These are phyloP conservation scores for Eucalyptus shirleyi DNA, from an alignment of 345 rosid genomes.

Conservation along the genomic window DNA sequence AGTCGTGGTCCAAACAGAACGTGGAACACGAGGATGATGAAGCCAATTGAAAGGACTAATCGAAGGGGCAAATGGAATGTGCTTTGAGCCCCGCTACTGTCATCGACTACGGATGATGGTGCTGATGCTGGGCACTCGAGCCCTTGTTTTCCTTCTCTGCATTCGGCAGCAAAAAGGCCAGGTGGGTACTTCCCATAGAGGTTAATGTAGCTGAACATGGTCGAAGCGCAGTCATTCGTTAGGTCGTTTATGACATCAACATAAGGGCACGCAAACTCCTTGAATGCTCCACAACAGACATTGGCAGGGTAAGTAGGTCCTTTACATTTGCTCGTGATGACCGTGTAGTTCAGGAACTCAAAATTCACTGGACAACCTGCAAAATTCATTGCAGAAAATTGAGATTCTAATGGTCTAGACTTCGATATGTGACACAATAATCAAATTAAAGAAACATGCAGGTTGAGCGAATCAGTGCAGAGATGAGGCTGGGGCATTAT, in stretches of 20 bases:
- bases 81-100: background rate
- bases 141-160: constrained; percentile 39
- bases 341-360: constrained; percentile 44
- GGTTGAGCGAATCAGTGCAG: background rate
- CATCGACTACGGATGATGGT: constrained; percentile 4
- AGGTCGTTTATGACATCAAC: constrained; percentile 23
- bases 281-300: constrained; percentile 32
- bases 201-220: constrained; percentile 60
- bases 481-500: background rate
- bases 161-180: constrained; percentile 47
- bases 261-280: constrained; percentile 62
- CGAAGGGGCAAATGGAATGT: background rate
- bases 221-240: constrained; percentile 33
- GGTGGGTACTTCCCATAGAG: constrained; percentile 50
- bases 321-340: constrained; percentile 38
- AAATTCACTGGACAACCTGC: constrained; percentile 58
- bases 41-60: background rate
- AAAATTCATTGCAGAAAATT: background rate
- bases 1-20: background rate
- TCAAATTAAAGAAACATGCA: background rate
- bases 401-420: background rate
- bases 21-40: background rate
- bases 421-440: background rate
- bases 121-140: constrained; percentile 28
- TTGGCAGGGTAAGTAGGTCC: constrained; percentile 40